phyloP scores from a whole-genome alignment of 768 basidiomycete genomes.

The Cystobasidium ongulense region DNA sequence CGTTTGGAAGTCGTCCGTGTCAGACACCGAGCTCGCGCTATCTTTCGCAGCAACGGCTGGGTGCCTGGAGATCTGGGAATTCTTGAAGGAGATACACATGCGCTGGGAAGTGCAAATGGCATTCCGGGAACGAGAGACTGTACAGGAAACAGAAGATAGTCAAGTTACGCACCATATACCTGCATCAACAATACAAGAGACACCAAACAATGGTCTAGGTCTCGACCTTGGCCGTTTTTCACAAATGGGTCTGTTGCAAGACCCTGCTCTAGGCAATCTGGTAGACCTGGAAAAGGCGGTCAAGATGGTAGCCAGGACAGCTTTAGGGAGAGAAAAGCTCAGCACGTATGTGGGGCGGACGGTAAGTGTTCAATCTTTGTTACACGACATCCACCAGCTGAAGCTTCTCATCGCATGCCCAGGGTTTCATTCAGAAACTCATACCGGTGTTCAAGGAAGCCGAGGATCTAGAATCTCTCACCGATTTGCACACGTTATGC shows the following conservation, averaged over 20 bases:
- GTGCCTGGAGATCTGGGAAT: slow-evolving; percentile 94
- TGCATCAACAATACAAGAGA: slow-evolving; percentile 20
- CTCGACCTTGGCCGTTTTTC: slow-evolving; percentile 13
- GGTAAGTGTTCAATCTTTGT: background rate
- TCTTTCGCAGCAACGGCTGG: slow-evolving; percentile 95
- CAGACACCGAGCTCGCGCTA: slow-evolving; percentile 81
- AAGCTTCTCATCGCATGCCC: background rate
- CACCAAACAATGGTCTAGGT: slow-evolving; percentile 55
- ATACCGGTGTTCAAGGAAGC: slow-evolving; percentile 76
- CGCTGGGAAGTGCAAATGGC: slow-evolving; percentile 56
- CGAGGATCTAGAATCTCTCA: slow-evolving; percentile 84
- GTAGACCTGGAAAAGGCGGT: slow-evolving; percentile 70
- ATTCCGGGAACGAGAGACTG: background rate
- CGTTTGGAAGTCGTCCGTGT: slow-evolving; percentile 65
- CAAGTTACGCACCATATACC: slow-evolving; percentile 27
- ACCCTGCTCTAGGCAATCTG: slow-evolving; percentile 67
- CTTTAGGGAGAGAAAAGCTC: slow-evolving; percentile 33
- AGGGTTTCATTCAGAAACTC: slow-evolving; percentile 82
- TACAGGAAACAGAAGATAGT: slow-evolving; percentile 27
- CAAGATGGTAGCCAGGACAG: slow-evolving; percentile 54
- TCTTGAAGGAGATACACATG: slow-evolving; percentile 71
- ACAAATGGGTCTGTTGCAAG: slow-evolving; percentile 30
- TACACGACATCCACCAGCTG: background rate
- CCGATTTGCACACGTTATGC: slow-evolving; percentile 82
- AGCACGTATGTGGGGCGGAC: slow-evolving; percentile 10